Evolutionary conservation across 768 basidiomycete species (phyloP), one percentile per base, ranked within the genome.

Genomic region (Holtermanniella nyarrowii): DNA sequence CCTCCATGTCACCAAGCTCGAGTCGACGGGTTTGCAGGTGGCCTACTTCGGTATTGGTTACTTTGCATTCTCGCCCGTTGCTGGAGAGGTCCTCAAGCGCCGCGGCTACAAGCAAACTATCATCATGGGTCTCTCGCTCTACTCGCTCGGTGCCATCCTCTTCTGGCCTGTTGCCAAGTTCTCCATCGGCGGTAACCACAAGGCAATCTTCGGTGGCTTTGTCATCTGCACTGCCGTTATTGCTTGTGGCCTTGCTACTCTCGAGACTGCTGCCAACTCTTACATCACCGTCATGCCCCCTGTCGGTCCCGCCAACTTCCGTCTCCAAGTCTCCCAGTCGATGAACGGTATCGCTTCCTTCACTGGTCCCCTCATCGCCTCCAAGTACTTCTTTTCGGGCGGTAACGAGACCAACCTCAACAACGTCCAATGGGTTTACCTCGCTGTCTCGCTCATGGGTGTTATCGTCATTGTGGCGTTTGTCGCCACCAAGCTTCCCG

Each of bases 81-180:
- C 72, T 43, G 68, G 63, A 48, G 59, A 68, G 51, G 54, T 69
- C 44, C 55, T 72, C 77, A 76, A 73, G 55, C 75, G 76, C 54
- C 74, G 76, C 44, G 82, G 82, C 27, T 86, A 86, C 75, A 85
- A 84, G 74, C 79, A 75, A 53, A 57, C 57, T 24, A 57, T 64
- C 56, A 59, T 61, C 58, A 53, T 62, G 57, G 61, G 58, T 48
- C 56, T 65, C 16, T 41, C 22, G 25, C 66, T 71, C 40, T 70
- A 68, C 70, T 54, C 55, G 18, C 40, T 69, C 73, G 84, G 85
- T 45, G 84, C 84, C 21, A 76, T 86, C 55, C 81, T 84, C 69
- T 86, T 85, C 75, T 85, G 84, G 84, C 82, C 83, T 16, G 82
- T 81, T 40, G 83, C 84, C 31, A 79, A 77, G 59, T 85, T 76